Evolutionary conservation across 495 filamentous ascomycete species (phyloP).

Genomic region (Podospora fimiseda): DNA sequence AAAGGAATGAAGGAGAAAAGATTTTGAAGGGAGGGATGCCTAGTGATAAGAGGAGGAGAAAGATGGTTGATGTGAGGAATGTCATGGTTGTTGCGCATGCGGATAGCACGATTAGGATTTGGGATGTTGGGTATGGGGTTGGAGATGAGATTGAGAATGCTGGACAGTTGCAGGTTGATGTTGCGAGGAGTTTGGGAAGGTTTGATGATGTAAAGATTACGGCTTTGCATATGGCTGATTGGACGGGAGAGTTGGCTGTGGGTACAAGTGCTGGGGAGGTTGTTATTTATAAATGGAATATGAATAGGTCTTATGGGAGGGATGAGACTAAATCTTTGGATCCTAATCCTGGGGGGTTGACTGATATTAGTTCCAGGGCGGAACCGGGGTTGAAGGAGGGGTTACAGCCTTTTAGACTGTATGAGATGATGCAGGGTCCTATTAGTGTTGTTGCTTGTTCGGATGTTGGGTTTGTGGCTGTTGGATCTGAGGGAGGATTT

Average conservation of each 20-base stretch:
- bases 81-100: slow-evolving; percentile 76
- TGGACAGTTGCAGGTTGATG: slow-evolving; percentile 72
- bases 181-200: slow-evolving; percentile 74
- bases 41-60: slow-evolving; percentile 56
- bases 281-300: slow-evolving; percentile 79
- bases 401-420: slow-evolving; percentile 68
- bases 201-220: slow-evolving; percentile 72
- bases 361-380: slow-evolving; percentile 62
- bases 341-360: slow-evolving; percentile 56
- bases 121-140: slow-evolving; percentile 84
- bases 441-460: slow-evolving; percentile 75
- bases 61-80: slow-evolving; percentile 73
- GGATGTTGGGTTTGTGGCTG: slow-evolving; percentile 84
- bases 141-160: slow-evolving; percentile 90
- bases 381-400: slow-evolving; percentile 80
- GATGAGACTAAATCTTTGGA: slow-evolving; percentile 48
- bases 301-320: slow-evolving; percentile 56
- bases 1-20: slow-evolving; percentile 61
- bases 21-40: slow-evolving; percentile 73
- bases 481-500: slow-evolving; percentile 73
- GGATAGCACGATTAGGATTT: slow-evolving; percentile 79
- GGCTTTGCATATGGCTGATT: slow-evolving; percentile 66
- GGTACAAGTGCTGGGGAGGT: slow-evolving; percentile 78
- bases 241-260: slow-evolving; percentile 74
- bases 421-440: slow-evolving; percentile 73